phyloP scores from a whole-genome alignment of 805 yeast genomes.

The Suhomyces tanzawaensis region DNA sequence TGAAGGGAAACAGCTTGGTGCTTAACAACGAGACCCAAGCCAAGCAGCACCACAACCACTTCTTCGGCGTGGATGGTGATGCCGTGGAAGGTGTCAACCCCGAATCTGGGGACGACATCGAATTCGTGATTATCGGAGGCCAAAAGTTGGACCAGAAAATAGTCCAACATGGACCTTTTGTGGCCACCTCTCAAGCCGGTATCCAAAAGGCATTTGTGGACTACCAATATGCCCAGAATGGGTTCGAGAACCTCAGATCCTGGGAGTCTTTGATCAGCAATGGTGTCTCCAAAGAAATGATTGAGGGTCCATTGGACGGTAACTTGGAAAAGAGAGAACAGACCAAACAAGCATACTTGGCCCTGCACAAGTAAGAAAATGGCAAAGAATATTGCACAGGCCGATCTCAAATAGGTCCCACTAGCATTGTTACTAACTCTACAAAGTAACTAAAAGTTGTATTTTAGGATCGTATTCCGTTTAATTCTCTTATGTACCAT shows the following conservation, averaged over 20 bases:
- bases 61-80: conserved; percentile 71
- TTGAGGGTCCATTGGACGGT: conserved; percentile 38
- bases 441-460: no score
- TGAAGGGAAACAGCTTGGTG: conserved; percentile 54
- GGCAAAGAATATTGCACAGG: no score
- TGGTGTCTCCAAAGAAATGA: conserved; percentile 44
- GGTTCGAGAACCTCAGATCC: conserved; percentile 62
- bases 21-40: conserved; percentile 31
- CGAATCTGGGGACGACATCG: conserved; percentile 37
- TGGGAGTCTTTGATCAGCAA: conserved; percentile 53
- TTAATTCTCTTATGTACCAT: no score
- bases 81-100: conserved; percentile 41
- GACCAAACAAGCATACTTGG: conserved; percentile 10
- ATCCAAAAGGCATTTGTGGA: conserved; percentile 69
- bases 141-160: conserved; percentile 67
- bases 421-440: no score
- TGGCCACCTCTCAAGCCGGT: conserved; percentile 64
- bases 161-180: conserved; percentile 91
- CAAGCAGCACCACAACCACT: conserved; percentile 50
- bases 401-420: no score
- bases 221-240: conserved; percentile 66
- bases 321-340: conserved; percentile 29
- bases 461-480: no score
- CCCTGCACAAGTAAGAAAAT: no score
- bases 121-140: conserved; percentile 77